Evolutionary conservation across 2,329 filamentous ascomycete species (phyloP), one percentile per base, ranked within the genome.

Genomic region (Dothideomycetidae sp.): DNA sequence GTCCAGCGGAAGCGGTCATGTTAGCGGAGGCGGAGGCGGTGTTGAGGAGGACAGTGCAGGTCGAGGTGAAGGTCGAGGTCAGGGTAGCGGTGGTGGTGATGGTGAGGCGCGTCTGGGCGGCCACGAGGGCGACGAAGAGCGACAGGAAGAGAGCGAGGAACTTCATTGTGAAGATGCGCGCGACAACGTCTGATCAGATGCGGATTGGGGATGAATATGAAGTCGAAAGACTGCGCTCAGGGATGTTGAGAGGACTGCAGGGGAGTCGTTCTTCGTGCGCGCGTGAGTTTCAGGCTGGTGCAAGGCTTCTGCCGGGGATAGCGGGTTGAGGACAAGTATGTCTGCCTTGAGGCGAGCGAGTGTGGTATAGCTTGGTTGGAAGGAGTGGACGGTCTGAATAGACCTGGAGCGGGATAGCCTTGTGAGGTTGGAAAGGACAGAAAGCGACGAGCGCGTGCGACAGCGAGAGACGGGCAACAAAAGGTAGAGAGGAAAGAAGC

Each of bases 41-140:
- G 29, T 32, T 36, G 21, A 44, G 40, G 21, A 40, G 42, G 29
- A 33, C 36, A 23, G 43, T 44, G 17, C 37, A 41, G 40, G 42
- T 42, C 37, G 37, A 40, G 16, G 43, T 44, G 4, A 15, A 36
- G 11, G 41, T 41, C 5, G 33, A 29, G 26, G 43, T 44, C 31
- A 21, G 26, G 11, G 31, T 34, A 28, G 23, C 31, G 14, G 28
- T 31, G 5, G 10, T 26, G 33, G 38, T 36, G 10, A 29, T 7
- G 21, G 12, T 18, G 16, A 21, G 13, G 21, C 17, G 19, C 16
- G 30, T 33, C 18, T 42, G 37, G 16, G 41, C 38, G 3, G 26
- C 31, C 19, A 26, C 38, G 26, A 31, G 31, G 11, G 30, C 31
- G 31, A 18, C 38, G 29, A 39, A 21, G 14, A 41, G 21, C 11